Base-by-base conservation (phyloP, 768 basidiomycete genomes). In the Suillus variegatus region DNA sequence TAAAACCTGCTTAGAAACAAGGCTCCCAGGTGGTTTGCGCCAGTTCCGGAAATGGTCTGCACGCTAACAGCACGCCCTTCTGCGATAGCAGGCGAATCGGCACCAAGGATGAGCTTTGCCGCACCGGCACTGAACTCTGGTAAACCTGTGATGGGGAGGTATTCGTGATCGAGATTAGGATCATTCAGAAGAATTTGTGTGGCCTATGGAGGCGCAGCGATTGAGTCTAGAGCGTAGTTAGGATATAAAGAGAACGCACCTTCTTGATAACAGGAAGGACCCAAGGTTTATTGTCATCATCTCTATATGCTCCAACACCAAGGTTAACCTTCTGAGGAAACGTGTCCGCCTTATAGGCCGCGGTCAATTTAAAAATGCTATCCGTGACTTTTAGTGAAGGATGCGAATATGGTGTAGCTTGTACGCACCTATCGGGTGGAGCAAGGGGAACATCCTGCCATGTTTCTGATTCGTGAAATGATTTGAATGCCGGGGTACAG, bases 1-100 rank as follows among this genome's bases (percentile, higher is more conserved):
- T 97, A 97, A 80, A 92, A 95, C 66, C 83, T 83, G 67, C 89
- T 88, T 69, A 98, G 79, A 83, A 97, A 97, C 61, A 95, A 79
- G 3, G 89, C 95, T 32, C 89, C 96, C 57, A 97, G 85, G 78
- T 97, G 95, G 81, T 97, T 96, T 58, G 96, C 96, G 60, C 96
- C 96, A 2, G 96, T 99, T 35, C 96, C 96, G 16, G 94, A 97
- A 69, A 97, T 92, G 16, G 96, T 96, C 80, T 99, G 96, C 56
- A 92, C 92, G 75, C 90, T 92, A 47, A 86, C 83, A 40, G 89
- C 89, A 60, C 94, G 87, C 38, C 81, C 82, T 66, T 93, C 90
- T 68, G 82, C 79, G 66, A 98, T 80, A 16, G 89, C 92, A 61
- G 83, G 81, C 18, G 91, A 91, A 56, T 87, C 80, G n/a, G 82